Evolutionary conservation across 805 yeast species (phyloP).

Genomic region (Tetrapisispora fleetii): DNA sequence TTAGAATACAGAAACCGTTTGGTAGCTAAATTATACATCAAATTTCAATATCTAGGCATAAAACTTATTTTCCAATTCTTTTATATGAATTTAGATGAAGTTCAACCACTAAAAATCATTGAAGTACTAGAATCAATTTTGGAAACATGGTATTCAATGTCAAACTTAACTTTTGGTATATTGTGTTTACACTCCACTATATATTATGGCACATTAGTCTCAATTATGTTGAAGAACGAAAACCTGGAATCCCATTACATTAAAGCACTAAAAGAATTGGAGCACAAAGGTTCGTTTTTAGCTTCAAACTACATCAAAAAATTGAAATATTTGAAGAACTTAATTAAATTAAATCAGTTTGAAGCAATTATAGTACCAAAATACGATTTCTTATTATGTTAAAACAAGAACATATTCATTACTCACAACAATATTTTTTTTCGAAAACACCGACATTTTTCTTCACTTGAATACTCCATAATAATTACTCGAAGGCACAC

Average conservation of each 20-base stretch:
- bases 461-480: background rate
- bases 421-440: background rate
- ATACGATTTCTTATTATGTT: background rate
- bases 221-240: slow-evolving; percentile 2
- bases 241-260: slow-evolving; percentile 3
- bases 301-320: slow-evolving; percentile 5
- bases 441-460: background rate
- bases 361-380: background rate
- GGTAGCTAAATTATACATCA: slow-evolving; percentile 3
- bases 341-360: background rate
- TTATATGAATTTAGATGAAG: slow-evolving; percentile 1
- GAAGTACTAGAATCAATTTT: slow-evolving; percentile 4
- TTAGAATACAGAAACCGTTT: slow-evolving; percentile 4
- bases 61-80: slow-evolving; percentile 4
- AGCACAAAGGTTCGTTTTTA: slow-evolving; percentile 3
- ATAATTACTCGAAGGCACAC: background rate
- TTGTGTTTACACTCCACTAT: slow-evolving; percentile 6
- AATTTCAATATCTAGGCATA: background rate
- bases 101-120: background rate
- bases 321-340: slow-evolving; percentile 1
- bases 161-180: slow-evolving; percentile 1
- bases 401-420: too few relatives aligned
- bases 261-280: background rate
- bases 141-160: slow-evolving; percentile 6
- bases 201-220: slow-evolving; percentile 3